These are phyloP conservation scores for Colletotrichum chlorophyti DNA, from an alignment of 2,329 filamentous ascomycete species.

Conservation along the genomic window DNA sequence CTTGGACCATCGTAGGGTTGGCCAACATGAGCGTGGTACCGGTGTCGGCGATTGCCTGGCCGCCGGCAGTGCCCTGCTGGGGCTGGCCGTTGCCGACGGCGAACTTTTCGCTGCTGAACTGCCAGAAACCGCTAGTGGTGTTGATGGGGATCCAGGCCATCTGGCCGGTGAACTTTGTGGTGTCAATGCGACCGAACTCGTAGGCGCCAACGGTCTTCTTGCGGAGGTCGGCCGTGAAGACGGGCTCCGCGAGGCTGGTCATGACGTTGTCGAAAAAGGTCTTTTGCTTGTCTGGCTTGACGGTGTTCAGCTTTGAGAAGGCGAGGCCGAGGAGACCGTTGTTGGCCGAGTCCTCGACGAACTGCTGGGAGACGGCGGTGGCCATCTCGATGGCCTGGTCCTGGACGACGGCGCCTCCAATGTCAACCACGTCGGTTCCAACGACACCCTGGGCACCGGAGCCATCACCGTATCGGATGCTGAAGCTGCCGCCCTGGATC, in stretches of 20 bases:
- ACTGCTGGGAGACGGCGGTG: conserved; percentile 61
- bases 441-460: conserved; percentile 69
- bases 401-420: conserved; percentile 68
- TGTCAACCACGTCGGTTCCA: conserved; percentile 70
- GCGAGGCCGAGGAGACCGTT: conserved; percentile 76
- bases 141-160: conserved; percentile 70
- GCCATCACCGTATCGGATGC: conserved; percentile 73
- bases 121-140: conserved; percentile 71
- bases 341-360: conserved; percentile 64
- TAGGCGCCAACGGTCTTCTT: conserved; percentile 68
- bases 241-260: conserved; percentile 63
- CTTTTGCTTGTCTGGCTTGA: conserved; percentile 67
- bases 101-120: conserved; percentile 65
- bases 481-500: conserved; percentile 58
- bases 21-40: conserved; percentile 71
- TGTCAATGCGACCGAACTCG: conserved; percentile 77
- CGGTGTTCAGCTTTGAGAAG: conserved; percentile 70
- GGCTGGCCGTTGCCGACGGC: conserved; percentile 52
- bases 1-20: conserved; percentile 55
- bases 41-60: conserved; percentile 61
- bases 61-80: conserved; percentile 43
- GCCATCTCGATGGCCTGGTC: conserved; percentile 74
- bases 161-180: conserved; percentile 65
- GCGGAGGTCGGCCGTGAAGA: conserved; percentile 76
- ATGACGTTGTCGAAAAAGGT: conserved; percentile 79